phyloP scores from a whole-genome alignment of 116 monocot genomes.

The Posidonia oceanica region DNA sequence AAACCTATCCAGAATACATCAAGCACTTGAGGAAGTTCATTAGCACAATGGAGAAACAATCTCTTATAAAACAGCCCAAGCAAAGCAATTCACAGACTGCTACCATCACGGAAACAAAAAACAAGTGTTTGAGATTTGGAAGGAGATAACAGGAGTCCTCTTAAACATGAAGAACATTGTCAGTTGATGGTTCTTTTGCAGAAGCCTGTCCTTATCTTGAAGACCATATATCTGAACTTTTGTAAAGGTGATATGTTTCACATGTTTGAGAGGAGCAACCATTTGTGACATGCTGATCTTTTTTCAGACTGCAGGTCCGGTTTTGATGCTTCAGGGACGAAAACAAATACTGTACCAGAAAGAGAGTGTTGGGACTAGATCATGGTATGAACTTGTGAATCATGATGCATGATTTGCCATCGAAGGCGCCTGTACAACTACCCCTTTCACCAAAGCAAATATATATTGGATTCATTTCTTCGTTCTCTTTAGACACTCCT shows the following conservation, averaged over 20 bases:
- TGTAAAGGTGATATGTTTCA: not conserved
- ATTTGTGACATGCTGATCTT: no score
- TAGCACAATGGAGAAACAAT: conserved; percentile 70
- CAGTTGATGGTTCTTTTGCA: no score
- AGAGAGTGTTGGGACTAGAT: not conserved
- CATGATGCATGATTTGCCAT: not conserved
- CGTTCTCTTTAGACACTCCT: no score
- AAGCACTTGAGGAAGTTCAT: conserved; percentile 74
- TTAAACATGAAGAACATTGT: no score
- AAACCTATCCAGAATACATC: conserved; percentile 86
- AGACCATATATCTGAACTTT: not conserved
- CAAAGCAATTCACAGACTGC: conserved; percentile 22
- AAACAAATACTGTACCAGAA: no score
- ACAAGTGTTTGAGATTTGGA: conserved; percentile 94
- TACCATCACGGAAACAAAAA: conserved; percentile 45
- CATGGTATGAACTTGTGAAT: not conserved
- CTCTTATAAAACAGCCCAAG: conserved; percentile 27
- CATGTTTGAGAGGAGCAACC: not conserved
- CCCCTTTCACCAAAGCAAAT: not conserved
- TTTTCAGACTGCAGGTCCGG: no score
- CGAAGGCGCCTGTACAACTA: not conserved
- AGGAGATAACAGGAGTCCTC: conserved; percentile 8
- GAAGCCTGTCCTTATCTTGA: not conserved
- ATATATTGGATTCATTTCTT: not conserved
- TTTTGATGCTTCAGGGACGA: no score